phyloP scores from a whole-genome alignment of 345 rosid species.

The thale cress (Arabidopsis thaliana) region TAIR10.1 NC_003070.9:10285501-10286000 shows the following conservation, averaged over 20 bases:
- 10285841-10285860: constrained; percentile 53
- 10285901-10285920: constrained; percentile 57
- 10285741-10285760: constrained; percentile 35
- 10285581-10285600: constrained; percentile 63
- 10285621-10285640: constrained; percentile 51
- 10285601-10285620: constrained; percentile 52
- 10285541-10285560: constrained; percentile 62
- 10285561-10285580: constrained; percentile 87
- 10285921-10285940: constrained; percentile 56
- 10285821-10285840: constrained; percentile 50
- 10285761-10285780: constrained; percentile 38
- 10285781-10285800: constrained; percentile 44
- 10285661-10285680: constrained; percentile 46
- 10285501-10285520: constrained; percentile 52
- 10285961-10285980: constrained; percentile 21
- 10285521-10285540: constrained; percentile 51
- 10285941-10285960: constrained; percentile 53
- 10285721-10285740: constrained; percentile 26
- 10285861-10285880: constrained; percentile 45
- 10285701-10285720: constrained; percentile 47
- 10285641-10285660: constrained; percentile 52
- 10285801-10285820: constrained; percentile 46
- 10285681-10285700: constrained; percentile 40
- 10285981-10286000: constrained; percentile 21
- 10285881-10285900: constrained; percentile 61